A percentile compares a stretch with the other conserved stretches of the same genome.
Conservation (phyloP, 2,329 filamentous ascomycete genomes). For the Niveomyces coronatus region DNA sequence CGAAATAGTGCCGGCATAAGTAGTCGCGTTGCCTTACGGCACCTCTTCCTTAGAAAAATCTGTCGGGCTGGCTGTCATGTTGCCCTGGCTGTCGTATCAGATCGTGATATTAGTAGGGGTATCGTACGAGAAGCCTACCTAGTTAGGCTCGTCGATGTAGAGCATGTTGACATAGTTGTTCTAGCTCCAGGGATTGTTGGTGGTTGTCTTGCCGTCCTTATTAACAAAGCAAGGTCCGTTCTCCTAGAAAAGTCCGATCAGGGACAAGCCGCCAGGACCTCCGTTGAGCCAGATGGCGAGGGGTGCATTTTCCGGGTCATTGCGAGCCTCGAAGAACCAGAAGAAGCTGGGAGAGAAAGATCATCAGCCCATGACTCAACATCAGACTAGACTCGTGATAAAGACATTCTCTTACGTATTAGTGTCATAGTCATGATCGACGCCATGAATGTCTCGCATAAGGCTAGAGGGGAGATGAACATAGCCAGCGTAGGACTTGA, state of each 20-base stretch:
- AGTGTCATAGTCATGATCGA: conserved; percentile 30
- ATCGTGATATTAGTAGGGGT: conserved; percentile 51
- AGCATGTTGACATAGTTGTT: conserved; percentile 43
- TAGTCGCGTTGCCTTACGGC: conserved; percentile 27
- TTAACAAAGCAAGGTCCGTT: conserved; percentile 42
- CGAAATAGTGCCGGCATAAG: conserved; percentile 22
- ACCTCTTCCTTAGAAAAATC: conserved; percentile 25
- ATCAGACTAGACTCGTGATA: neutral
- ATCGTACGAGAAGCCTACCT: conserved; percentile 60
- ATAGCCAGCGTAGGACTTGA: conserved; percentile 56
- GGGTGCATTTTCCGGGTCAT: conserved; percentile 26
- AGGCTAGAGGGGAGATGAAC: conserved; percentile 40
- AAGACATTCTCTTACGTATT: conserved; percentile 30
- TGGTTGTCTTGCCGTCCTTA: conserved; percentile 39
- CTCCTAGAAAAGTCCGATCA: conserved; percentile 54
- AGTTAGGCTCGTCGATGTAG: conserved; percentile 52
- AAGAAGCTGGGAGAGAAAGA: conserved; percentile 26
- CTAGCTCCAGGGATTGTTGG: conserved; percentile 52
- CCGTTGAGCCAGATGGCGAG: conserved; percentile 57
- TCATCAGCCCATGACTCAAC: neutral
- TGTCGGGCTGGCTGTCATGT: conserved; percentile 29
- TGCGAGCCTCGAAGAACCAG: conserved; percentile 39
- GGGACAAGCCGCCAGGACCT: conserved; percentile 50
- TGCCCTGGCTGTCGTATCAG: conserved; percentile 36
- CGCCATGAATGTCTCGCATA: conserved; percentile 32